These are phyloP conservation scores for Pseudevernia furfuracea DNA, from an alignment of 495 filamentous ascomycete genomes.

Conservation along the genomic window DNA sequence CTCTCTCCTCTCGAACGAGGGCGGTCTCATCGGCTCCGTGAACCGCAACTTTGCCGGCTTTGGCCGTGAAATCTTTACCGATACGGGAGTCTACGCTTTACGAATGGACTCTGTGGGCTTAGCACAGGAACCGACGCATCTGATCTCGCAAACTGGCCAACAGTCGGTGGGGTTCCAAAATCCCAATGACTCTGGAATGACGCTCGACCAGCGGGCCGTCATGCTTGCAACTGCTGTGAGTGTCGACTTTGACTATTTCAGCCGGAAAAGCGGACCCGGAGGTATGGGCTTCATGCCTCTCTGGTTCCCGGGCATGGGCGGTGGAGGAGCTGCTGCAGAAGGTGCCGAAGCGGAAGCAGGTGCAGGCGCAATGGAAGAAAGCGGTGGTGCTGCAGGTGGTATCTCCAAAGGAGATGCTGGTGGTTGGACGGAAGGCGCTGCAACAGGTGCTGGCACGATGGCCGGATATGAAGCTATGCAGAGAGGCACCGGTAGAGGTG, in stretches of 20 bases:
- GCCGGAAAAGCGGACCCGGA: conserved; percentile 46
- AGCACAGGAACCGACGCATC: conserved; percentile 34
- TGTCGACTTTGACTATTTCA: conserved; percentile 70
- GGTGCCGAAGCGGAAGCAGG: conserved; percentile 38
- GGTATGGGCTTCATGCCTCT: conserved; percentile 51
- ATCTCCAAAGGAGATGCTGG: conserved; percentile 38
- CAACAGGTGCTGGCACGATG: conserved; percentile 50
- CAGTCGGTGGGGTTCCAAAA: conserved; percentile 18
- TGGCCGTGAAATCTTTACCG: conserved; percentile 64
- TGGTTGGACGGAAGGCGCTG: conserved; percentile 29
- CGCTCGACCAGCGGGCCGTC: conserved; percentile 61
- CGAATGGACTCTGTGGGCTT: conserved; percentile 58
- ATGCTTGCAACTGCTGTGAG: conserved; percentile 67
- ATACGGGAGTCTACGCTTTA: conserved; percentile 62
- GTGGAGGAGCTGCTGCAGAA: conserved; percentile 41
- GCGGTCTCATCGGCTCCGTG: conserved; percentile 49
- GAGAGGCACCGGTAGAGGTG: conserved; percentile 35
- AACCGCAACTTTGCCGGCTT: conserved; percentile 64
- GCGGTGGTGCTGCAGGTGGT: conserved; percentile 36
- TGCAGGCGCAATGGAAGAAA: conserved; percentile 32
- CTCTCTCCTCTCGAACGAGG: conserved; percentile 42
- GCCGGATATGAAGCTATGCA: conserved; percentile 61
- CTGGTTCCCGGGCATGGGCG: conserved; percentile 48
- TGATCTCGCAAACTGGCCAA: conserved; percentile 34
- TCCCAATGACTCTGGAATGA: conserved; percentile 44